A percentile compares a stretch with the other conserved stretches of the same genome.
These are phyloP conservation scores for Aspergillus tanneri DNA, from an alignment of 2,329 filamentous ascomycete species.

Conservation along the genomic window DNA sequence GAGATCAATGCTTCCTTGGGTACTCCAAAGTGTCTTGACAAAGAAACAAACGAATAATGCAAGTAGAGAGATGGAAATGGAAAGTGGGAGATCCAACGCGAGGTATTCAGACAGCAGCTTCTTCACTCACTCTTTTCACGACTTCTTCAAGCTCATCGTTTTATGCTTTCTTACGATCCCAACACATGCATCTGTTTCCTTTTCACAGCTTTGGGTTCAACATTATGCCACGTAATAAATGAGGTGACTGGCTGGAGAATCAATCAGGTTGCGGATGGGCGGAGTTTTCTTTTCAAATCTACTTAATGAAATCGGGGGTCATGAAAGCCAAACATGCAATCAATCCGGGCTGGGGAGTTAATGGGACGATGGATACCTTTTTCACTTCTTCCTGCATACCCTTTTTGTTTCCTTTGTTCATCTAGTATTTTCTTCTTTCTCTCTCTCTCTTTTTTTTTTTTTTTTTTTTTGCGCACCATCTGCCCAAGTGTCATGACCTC, in stretches of 20 bases:
- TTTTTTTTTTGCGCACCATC: conserved; percentile 11
- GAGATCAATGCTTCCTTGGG: no score
- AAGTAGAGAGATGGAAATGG: no score
- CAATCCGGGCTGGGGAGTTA: conserved; percentile 15
- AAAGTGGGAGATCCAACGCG: no score
- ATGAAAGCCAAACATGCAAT: conserved; percentile 12
- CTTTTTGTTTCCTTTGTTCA: conserved; percentile 7
- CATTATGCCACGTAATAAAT: conserved; percentile 6
- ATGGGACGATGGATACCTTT: conserved; percentile 15
- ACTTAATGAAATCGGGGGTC: conserved; percentile 20
- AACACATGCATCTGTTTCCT: conserved; percentile 8
- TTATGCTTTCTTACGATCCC: conserved; percentile 10
- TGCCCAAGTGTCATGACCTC: conserved; percentile 1
- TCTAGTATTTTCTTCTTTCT: conserved; percentile 8
- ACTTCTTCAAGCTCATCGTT: conserved; percentile 10
- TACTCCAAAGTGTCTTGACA: no score
- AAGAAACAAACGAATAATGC: no score
- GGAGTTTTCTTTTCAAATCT: conserved; percentile 17
- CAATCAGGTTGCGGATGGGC: conserved; percentile 9
- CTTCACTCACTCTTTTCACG: conserved; percentile 3
- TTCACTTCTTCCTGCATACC: no score
- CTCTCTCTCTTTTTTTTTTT: not conserved
- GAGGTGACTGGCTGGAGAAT: conserved; percentile 12
- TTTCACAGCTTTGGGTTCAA: conserved; percentile 18
- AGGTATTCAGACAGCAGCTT: no score